Evolutionary conservation across 495 filamentous ascomycete genomes (phyloP).

Genomic region (Bathelium albidoporum): DNA sequence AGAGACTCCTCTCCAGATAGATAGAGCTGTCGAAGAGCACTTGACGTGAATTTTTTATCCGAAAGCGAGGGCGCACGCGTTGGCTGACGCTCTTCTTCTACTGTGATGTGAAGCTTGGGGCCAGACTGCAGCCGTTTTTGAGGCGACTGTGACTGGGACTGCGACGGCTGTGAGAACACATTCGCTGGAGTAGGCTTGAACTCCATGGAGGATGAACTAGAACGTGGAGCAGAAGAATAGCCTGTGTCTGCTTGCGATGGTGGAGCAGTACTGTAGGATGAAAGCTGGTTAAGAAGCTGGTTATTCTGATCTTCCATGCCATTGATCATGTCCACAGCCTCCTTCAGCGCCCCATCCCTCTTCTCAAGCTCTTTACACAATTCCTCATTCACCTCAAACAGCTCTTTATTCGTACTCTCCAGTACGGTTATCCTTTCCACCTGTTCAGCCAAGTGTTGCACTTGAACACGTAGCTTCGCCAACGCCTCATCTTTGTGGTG

Average conservation of each 20-base stretch:
- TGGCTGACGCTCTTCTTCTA: not conserved
- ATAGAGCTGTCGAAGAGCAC: not conserved
- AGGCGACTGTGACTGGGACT: not conserved
- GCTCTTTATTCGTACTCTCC: slow-evolving; percentile 24
- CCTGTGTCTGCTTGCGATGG: not conserved
- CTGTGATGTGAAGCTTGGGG: not conserved
- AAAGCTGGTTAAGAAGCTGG: slow-evolving; percentile 32
- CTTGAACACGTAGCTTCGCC: slow-evolving; percentile 45
- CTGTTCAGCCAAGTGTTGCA: slow-evolving; percentile 49
- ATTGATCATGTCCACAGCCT: slow-evolving; percentile 74
- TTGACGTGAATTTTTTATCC: not conserved
- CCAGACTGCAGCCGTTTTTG: not conserved
- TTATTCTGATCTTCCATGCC: slow-evolving; percentile 59
- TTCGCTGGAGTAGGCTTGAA: not conserved
- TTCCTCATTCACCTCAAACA: slow-evolving; percentile 51
- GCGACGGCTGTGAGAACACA: not conserved
- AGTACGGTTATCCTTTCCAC: slow-evolving; percentile 23
- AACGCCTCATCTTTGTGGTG: slow-evolving; percentile 56
- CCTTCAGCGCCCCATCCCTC: slow-evolving; percentile 65
- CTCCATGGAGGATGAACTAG: not conserved
- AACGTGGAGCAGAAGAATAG: slow-evolving; percentile 2
- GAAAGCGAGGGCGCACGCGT: not conserved
- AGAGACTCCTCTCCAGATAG: not conserved
- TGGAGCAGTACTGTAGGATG: not conserved
- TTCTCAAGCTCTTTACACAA: slow-evolving; percentile 61